Percentiles rank a stretch among this genome's conserved stretches.
Evolutionary conservation across 2,329 filamentous ascomycete species (phyloP).

Genomic region (Rutstroemia sp.): DNA sequence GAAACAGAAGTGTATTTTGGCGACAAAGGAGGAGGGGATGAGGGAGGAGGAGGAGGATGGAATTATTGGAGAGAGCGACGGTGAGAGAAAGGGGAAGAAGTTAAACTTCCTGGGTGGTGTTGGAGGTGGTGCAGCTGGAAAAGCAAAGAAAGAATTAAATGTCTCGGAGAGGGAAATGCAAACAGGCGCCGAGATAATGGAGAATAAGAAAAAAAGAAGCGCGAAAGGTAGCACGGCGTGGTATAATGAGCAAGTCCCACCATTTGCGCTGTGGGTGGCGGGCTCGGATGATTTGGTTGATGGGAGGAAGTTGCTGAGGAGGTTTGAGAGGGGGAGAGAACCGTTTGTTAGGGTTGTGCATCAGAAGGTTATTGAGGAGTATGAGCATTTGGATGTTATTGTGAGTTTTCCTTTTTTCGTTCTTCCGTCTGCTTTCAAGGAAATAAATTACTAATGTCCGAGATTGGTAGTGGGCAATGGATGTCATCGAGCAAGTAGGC

Average conservation of each 20-base stretch:
- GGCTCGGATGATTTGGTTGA: conserved; percentile 82
- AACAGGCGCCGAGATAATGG: conserved; percentile 29
- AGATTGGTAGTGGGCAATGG: conserved; percentile 67
- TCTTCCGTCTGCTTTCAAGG: too few species aligned
- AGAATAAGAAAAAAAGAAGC: not conserved
- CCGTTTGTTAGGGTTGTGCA: conserved; percentile 77
- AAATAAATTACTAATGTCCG: not conserved
- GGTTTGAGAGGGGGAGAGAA: conserved; percentile 71
- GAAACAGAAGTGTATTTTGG: conserved; percentile 77
- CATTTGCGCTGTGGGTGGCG: conserved; percentile 82
- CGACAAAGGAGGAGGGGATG: conserved; percentile 63
- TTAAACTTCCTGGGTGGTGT: not conserved
- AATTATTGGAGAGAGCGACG: conserved; percentile 22
- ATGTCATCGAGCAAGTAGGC: conserved; percentile 76
- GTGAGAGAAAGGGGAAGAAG: not conserved
- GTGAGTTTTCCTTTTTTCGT: not conserved
- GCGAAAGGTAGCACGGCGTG: conserved; percentile 56
- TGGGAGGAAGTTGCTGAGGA: conserved; percentile 62
- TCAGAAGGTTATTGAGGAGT: conserved; percentile 73
- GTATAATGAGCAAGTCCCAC: conserved; percentile 74
- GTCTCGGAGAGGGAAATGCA: conserved; percentile 18
- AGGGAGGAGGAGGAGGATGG: conserved; percentile 46
- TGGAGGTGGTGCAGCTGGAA: not conserved
- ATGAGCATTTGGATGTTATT: conserved; percentile 90
- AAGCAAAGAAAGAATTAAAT: not conserved